Conservation (phyloP, 331 rosid genomes). For the Arachis monticola region DNA sequence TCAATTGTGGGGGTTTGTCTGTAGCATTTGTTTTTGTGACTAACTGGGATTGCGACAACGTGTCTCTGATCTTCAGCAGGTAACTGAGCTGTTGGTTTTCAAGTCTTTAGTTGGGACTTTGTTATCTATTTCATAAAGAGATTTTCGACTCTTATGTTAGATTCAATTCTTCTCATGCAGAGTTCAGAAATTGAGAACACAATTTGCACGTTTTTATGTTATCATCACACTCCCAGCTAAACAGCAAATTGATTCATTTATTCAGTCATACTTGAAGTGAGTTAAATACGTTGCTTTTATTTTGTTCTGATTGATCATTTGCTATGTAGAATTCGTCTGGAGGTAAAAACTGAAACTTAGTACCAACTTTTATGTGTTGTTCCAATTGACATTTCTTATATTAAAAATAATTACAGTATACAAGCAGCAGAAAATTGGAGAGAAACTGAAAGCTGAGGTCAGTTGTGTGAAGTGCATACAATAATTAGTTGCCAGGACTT, state of each 20-base stretch:
- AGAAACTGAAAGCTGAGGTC: conserved; percentile 83
- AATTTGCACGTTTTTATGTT: conserved; percentile 61
- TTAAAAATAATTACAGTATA: conserved; percentile 57
- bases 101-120: conserved; percentile 13
- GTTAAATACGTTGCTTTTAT: conserved; percentile 17
- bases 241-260: conserved; percentile 65
- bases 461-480: conserved; percentile 41
- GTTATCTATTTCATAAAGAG: conserved; percentile 14
- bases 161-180: conserved; percentile 8
- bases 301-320: conserved; percentile 18
- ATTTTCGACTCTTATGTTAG: conserved; percentile 5
- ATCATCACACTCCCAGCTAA: conserved; percentile 60
- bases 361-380: conserved; percentile 22
- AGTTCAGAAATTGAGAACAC: too few relatives aligned
- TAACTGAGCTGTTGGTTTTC: conserved; percentile 39
- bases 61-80: conserved; percentile 67
- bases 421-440: conserved; percentile 69
- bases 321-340: conserved; percentile 57
- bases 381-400: conserved; percentile 29
- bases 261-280: conserved; percentile 68
- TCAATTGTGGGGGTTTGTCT: conserved; percentile 46
- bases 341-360: conserved; percentile 52
- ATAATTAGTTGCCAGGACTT: neutral
- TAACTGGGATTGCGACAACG: conserved; percentile 56
- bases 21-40: conserved; percentile 83